phyloP scores from a whole-genome alignment of 208 protist species.

The Acanthamoeba castellanii region DNA sequence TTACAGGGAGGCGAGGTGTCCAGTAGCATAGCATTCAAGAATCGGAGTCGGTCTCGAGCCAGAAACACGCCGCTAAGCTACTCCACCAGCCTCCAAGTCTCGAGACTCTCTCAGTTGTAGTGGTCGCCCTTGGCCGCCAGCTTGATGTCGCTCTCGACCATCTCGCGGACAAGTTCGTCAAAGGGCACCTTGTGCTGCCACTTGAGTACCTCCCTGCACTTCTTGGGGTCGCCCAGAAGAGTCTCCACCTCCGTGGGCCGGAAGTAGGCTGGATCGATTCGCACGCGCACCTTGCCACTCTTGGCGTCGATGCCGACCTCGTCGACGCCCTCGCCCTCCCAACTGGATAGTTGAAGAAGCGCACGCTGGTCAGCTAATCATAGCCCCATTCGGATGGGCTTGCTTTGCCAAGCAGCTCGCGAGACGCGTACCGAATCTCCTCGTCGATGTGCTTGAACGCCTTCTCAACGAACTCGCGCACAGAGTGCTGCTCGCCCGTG shows the following conservation, averaged over 20 bases:
- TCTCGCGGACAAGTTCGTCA: constrained; percentile 86
- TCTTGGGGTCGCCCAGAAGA: constrained; percentile 94
- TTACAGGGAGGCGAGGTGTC: no score
- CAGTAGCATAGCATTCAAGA: no score
- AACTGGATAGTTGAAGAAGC: constrained; percentile 73
- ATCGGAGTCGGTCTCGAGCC: no score
- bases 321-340: constrained; percentile 92
- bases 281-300: constrained; percentile 83
- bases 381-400: neutral
- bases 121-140: constrained; percentile 72
- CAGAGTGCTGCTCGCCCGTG: constrained; percentile 94
- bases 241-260: constrained; percentile 96
- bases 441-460: constrained; percentile 89
- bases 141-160: constrained; percentile 89
- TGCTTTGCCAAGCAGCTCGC: neutral
- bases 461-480: constrained; percentile 92
- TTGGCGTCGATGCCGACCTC: constrained; percentile 91
- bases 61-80: no score
- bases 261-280: constrained; percentile 93
- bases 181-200: constrained; percentile 90
- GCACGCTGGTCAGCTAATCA: neutral
- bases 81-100: no score
- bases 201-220: constrained; percentile 94
- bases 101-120: neutral
- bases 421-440: constrained; percentile 83